Base-by-base conservation (phyloP, 2,329 filamentous ascomycete genomes). In the Blastomyces gilchristii region DNA sequence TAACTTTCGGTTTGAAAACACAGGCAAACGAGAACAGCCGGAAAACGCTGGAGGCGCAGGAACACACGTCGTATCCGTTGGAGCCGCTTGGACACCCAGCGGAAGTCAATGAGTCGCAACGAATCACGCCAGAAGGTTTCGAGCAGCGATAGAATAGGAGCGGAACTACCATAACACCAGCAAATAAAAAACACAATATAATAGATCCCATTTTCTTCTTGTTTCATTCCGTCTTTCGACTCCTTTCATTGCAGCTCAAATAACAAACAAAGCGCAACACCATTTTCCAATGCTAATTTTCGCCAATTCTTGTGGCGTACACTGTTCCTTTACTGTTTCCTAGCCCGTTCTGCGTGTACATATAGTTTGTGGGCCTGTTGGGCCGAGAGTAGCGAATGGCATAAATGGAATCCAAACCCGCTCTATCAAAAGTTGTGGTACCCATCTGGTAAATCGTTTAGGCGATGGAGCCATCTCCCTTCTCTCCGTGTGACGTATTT, bases 21-120 rank as follows among this genome's bases (percentile, higher is more conserved):
- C 66, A 97, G 93, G 93, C 93, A 66, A 86, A 97, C 74, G 91
- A 96, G 76, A 88, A 95, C 73, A 86, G 97, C 82, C 85, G 90
- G 74, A 83, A 87, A 75, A 85, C 91, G 75, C 85, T 97, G 68
- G 85, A 97, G 79, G 87, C 92, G 63, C 83, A 93, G 18, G 88
- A 91, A 39, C 79, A 85, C 68, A 91, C 89, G 22, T 86, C 89
- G 66, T 96, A 94, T 76, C 93, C 93, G 49, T 83, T 97, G 63
- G 82, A 80, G 66, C 79, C 86, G n/a, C 79, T 78, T 57, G 82
- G 81, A 53, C 77, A 85, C 67, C 73, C 80, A n/a, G 84, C 81
- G 34, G 82, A 87, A 72, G 81, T 87, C 41, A 77, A 80, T 52
- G 79, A 83, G 70, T 77, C 77, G 56, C 83, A 87, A 74, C 79